Evolutionary conservation across 352 stramenopile genomes (phyloP).

Genomic region (Pythium phragmitis): DNA sequence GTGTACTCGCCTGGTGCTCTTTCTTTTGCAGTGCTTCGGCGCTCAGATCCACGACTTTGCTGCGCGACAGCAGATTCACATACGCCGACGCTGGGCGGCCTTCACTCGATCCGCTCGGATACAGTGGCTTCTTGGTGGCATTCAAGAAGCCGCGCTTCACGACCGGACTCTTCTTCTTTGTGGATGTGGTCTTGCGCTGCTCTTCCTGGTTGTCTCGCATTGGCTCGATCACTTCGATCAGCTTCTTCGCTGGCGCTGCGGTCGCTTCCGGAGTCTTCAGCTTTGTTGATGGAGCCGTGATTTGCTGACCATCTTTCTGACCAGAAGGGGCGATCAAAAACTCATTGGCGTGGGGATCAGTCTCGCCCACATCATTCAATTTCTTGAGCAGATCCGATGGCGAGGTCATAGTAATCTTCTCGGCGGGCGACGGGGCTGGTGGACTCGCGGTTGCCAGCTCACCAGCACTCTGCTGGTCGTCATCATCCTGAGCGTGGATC

Average conservation of each 20-base stretch:
- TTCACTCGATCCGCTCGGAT: conserved; percentile 71
- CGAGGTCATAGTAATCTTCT: conserved; percentile 38
- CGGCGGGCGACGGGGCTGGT: neutral
- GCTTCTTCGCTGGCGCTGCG: conserved; percentile 23
- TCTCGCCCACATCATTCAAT: conserved; percentile 28
- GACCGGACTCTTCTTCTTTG: conserved; percentile 31
- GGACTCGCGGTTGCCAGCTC: neutral
- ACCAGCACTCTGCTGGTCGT: conserved; percentile 2
- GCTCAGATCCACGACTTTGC: conserved; percentile 76
- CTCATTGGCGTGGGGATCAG: conserved; percentile 2
- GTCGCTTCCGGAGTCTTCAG: conserved; percentile 5
- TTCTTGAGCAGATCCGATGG: conserved; percentile 60
- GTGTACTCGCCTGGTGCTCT: conserved; percentile 29
- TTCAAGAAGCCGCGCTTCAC: conserved; percentile 85
- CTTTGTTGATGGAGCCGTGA: neutral
- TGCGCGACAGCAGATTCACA: conserved; percentile 76
- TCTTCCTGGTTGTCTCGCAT: neutral
- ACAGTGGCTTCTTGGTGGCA: conserved; percentile 52
- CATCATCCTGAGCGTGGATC: conserved; percentile 10
- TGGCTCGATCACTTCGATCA: conserved; percentile 53
- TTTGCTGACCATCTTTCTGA: neutral
- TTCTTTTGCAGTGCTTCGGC: conserved; percentile 44
- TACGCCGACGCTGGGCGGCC: conserved; percentile 63
- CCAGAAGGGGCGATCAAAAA: conserved; percentile 24
- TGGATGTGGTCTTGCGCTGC: conserved; percentile 10